phyloP scores from a whole-genome alignment of 2,329 filamentous ascomycete species.

The Rhinocladiella mackenziei region DNA sequence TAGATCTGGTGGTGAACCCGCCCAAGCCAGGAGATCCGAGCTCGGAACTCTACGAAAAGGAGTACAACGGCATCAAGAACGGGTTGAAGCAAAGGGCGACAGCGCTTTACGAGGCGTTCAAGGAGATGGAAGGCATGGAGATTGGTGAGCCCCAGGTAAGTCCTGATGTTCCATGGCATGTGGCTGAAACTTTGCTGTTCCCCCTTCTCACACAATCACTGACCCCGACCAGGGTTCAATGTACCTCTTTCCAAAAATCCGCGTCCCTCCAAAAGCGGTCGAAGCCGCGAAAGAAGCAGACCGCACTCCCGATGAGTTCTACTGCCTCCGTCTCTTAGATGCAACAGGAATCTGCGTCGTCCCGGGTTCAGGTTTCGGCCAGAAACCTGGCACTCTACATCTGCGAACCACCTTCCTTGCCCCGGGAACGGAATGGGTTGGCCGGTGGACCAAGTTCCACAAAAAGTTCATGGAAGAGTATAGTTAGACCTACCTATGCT shows the following conservation, averaged over 20 bases:
- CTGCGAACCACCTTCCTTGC: constrained; percentile 97
- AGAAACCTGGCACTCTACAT: constrained; percentile 85
- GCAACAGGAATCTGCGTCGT: constrained; percentile 93
- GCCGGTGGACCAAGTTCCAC: constrained; percentile 84
- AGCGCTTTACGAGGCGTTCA: constrained; percentile 85
- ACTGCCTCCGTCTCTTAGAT: constrained; percentile 85
- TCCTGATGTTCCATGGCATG: constrained; percentile 20
- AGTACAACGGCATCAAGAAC: constrained; percentile 78
- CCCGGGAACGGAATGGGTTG: constrained; percentile 92
- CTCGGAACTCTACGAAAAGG: constrained; percentile 74
- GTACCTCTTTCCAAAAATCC: constrained; percentile 98
- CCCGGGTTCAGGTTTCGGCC: constrained; percentile 86
- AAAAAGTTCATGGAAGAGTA: constrained; percentile 84
- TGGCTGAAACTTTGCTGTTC: not conserved
- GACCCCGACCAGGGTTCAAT: constrained; percentile 68
- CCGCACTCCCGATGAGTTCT: constrained; percentile 83
- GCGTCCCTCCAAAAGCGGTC: constrained; percentile 68
- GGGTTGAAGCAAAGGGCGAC: constrained; percentile 74
- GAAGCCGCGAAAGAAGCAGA: constrained; percentile 71
- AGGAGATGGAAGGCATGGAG: constrained; percentile 91
- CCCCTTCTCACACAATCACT: too few species aligned
- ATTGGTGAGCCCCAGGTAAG: constrained; percentile 72
- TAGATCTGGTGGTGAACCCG: constrained; percentile 98
- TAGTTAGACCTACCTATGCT: constrained; percentile 32
- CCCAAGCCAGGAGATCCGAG: constrained; percentile 78